Evolutionary conservation across 257 asterid species (phyloP).

Genomic region (Capsicum baccatum): DNA sequence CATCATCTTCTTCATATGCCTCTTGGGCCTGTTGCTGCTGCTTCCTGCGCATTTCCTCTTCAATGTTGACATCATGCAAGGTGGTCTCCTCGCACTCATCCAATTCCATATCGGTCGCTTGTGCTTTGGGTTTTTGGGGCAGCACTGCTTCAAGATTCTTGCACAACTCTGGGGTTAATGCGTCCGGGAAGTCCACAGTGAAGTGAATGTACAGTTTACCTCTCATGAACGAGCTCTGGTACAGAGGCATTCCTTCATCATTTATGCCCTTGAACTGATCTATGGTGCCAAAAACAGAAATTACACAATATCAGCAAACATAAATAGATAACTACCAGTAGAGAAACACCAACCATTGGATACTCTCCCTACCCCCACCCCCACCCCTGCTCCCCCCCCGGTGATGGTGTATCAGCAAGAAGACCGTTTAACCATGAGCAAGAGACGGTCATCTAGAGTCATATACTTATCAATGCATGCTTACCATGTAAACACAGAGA

Average conservation of each 20-base stretch:
- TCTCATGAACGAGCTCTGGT: constrained; percentile 44
- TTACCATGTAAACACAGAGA: not conserved
- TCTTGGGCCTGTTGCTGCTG: constrained; percentile 37
- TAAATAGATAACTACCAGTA: not conserved
- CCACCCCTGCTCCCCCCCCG: not conserved
- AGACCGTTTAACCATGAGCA: not conserved
- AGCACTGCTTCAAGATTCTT: constrained; percentile 41
- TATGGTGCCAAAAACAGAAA: not conserved
- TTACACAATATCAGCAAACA: not conserved
- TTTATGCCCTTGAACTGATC: constrained; percentile 41
- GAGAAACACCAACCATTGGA: not conserved
- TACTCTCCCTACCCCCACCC: not conserved
- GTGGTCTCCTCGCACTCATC: constrained; percentile 44
- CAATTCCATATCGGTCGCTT: constrained; percentile 34
- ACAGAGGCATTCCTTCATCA: constrained; percentile 45
- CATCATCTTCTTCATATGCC: constrained; percentile 34
- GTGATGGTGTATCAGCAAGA: not conserved
- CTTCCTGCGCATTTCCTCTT: constrained; percentile 44
- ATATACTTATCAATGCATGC: not conserved
- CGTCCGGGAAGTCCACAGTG: constrained; percentile 37
- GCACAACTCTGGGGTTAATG: constrained; percentile 34
- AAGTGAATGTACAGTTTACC: constrained; percentile 43
- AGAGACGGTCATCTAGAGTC: not conserved
- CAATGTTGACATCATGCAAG: constrained; percentile 40
- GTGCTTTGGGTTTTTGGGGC: constrained; percentile 34